These are phyloP conservation scores for Diaporthe sp. DNA, from an alignment of 2,329 filamentous ascomycete genomes.

Conservation along the genomic window DNA sequence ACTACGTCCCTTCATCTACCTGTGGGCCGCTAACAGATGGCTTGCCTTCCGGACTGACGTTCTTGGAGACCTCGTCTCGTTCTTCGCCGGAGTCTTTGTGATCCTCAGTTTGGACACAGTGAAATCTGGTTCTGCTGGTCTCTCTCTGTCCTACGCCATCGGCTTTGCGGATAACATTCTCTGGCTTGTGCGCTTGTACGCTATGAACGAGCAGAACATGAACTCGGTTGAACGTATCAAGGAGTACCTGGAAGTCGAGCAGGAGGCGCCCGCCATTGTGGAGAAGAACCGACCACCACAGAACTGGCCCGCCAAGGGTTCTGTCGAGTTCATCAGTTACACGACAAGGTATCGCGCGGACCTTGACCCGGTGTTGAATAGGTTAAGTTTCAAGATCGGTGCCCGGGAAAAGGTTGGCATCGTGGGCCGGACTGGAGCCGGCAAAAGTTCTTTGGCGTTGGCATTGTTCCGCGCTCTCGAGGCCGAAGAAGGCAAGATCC, in stretches of 20 bases:
- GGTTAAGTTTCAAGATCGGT: conserved; percentile 86
- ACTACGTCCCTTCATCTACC: conserved; percentile 91
- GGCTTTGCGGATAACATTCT: conserved; percentile 97
- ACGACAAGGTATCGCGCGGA: conserved; percentile 89
- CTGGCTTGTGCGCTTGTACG: conserved; percentile 95
- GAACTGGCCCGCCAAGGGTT: conserved; percentile 87
- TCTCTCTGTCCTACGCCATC: conserved; percentile 95
- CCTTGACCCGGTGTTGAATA: conserved; percentile 85
- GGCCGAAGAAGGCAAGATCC: conserved; percentile 87
- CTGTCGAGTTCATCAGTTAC: conserved; percentile 89
- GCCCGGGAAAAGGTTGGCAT: conserved; percentile 94
- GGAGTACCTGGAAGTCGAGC: conserved; percentile 96
- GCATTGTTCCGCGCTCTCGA: conserved; percentile 95
- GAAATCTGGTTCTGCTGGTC: conserved; percentile 90
- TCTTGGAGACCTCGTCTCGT: conserved; percentile 89
- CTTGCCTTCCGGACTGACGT: conserved; percentile 92
- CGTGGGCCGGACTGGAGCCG: conserved; percentile 93
- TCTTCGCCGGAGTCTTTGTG: conserved; percentile 93
- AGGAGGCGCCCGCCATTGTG: conserved; percentile 84
- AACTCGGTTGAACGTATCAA: conserved; percentile 98
- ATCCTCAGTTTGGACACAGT: conserved; percentile 84
- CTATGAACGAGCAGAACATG: conserved; percentile 98
- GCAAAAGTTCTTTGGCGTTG: conserved; percentile 94
- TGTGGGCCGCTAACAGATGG: conserved; percentile 98
- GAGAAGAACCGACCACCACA: conserved; percentile 80